Percentiles rank a stretch among this genome's conserved stretches.
Conservation (phyloP, 2,329 filamentous ascomycete species). For the Calonectria multiphialidica region DNA sequence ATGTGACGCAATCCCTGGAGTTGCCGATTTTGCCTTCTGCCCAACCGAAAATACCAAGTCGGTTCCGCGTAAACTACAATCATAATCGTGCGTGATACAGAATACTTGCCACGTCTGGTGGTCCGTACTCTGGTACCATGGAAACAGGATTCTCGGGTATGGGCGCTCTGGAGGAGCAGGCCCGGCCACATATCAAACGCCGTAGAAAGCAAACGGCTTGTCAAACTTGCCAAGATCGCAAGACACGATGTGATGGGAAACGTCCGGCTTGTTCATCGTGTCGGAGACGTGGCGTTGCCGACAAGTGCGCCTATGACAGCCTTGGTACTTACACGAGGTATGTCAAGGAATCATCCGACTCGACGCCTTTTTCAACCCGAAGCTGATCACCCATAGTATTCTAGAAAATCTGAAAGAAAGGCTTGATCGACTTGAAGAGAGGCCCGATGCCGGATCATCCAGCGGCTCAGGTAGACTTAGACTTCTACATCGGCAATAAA, state of each 20-base stretch:
- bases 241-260: background rate
- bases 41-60: background rate
- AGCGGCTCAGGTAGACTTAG: background rate
- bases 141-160: background rate
- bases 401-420: background rate
- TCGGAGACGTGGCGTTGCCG: background rate
- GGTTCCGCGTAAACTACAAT: background rate
- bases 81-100: too few relatives aligned
- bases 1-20: background rate
- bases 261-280: background rate
- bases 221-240: background rate
- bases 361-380: background rate
- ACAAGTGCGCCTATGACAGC: background rate
- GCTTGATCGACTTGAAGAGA: background rate
- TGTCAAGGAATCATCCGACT: background rate
- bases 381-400: background rate
- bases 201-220: background rate
- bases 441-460: background rate
- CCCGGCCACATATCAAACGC: background rate
- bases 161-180: background rate
- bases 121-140: background rate
- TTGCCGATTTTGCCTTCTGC: background rate
- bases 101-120: background rate
- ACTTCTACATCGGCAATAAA: background rate
- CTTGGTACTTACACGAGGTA: background rate